Evolutionary conservation across 1,284 basidiomycete genomes (phyloP), one percentile per base, ranked within the genome.

Genomic region (Ceratobasidium sp.): DNA sequence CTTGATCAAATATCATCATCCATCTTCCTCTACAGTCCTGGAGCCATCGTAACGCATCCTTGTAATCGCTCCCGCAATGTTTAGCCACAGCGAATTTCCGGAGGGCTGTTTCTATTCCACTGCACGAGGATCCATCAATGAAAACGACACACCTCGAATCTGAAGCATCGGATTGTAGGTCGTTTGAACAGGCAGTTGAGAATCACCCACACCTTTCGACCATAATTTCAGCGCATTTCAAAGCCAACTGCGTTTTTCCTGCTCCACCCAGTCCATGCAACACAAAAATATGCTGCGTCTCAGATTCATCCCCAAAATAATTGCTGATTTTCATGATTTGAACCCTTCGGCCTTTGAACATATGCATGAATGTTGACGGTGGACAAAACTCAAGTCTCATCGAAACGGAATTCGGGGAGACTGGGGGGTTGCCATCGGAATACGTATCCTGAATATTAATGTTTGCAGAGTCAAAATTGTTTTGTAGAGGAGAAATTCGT

Each of bases 1-100:
- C 58, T 27, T 70, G 62, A 38, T 70, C 69, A 34, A 64, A 70
- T 15, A 70, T n/a, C 7, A 70, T 38, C n/a, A 64, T 13, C 69
- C 69, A 70, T 12, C 15, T 29, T 17, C 10, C 31, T 5, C 20
- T 42, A n/a, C 35, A 15, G 13, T 47, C 45, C 31, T 34, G 42
- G 17, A 70, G 42, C 50, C 52, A 70, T 3, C 29, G 40, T 20
- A 70, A 3, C 5, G 60, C 25, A 3, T 55, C 52, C 34, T 70
- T 53, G 4, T 31, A 15, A 3, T 47, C 38, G 17, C 35, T 40
- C n/a, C 62, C 50, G 6, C 35, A 3, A 13, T 55, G 49, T 20
- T 32, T 43, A 20, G 50, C 32, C 15, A 7, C 15, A 2, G 52
- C 49, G 10, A 64, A 65, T 3, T 1, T 17, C 6, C 10, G 10